Evolutionary conservation across 2,329 filamentous ascomycete species (phyloP).

Genomic region (Alternaria sp.): DNA sequence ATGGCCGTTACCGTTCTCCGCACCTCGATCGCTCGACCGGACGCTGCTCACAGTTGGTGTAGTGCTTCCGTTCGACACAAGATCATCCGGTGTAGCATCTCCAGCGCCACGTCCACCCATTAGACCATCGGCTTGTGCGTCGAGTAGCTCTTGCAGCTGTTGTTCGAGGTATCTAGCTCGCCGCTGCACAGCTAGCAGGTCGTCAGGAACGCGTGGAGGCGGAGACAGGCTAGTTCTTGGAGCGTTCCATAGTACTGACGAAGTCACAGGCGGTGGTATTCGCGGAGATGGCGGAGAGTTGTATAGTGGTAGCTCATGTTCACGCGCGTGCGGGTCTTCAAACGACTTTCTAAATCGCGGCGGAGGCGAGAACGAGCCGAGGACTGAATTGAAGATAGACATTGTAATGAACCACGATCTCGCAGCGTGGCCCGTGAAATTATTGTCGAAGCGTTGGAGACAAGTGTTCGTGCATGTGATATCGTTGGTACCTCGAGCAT

Average conservation of each 20-base stretch:
- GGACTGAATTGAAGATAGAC: slow-evolving; percentile 48
- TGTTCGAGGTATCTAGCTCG: slow-evolving; percentile 63
- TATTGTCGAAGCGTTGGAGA: slow-evolving; percentile 6
- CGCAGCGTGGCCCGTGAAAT: background rate
- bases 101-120: slow-evolving; percentile 57
- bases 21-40: slow-evolving; percentile 41
- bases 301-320: slow-evolving; percentile 47
- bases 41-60: slow-evolving; percentile 57
- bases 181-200: slow-evolving; percentile 61
- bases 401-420: slow-evolving; percentile 22
- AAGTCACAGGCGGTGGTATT: slow-evolving; percentile 46
- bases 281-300: slow-evolving; percentile 42
- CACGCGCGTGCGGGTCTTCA: slow-evolving; percentile 45
- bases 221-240: slow-evolving; percentile 36
- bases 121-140: slow-evolving; percentile 68
- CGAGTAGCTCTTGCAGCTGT: slow-evolving; percentile 66
- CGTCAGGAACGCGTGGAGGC: slow-evolving; percentile 43
- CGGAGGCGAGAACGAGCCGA: slow-evolving; percentile 47
- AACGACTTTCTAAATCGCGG: slow-evolving; percentile 46
- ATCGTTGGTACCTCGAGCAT: slow-evolving; percentile 32
- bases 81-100: slow-evolving; percentile 49
- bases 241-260: slow-evolving; percentile 44
- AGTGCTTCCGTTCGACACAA: slow-evolving; percentile 58
- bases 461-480: slow-evolving; percentile 24
- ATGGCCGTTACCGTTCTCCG: slow-evolving; percentile 27